Percentiles rank a stretch among this genome's conserved stretches.
These are phyloP conservation scores for Alternaria postmessia DNA, from an alignment of 2,329 filamentous ascomycete species.

Conservation along the genomic window DNA sequence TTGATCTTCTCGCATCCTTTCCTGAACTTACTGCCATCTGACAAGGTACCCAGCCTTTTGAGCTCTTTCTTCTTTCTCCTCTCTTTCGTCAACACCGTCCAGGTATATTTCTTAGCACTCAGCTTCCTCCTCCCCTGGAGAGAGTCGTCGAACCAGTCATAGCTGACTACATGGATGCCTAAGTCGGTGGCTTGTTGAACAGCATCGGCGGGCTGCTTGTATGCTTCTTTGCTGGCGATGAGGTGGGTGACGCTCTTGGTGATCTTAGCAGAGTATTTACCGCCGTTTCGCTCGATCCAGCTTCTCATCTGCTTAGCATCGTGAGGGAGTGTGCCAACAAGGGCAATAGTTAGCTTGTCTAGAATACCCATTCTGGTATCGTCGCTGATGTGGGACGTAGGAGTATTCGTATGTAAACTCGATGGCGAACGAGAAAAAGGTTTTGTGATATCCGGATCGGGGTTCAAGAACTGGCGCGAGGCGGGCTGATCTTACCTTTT, in stretches of 20 bases:
- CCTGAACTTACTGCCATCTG: constrained; percentile 45
- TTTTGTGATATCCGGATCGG: neutral
- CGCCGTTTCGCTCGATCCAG: constrained; percentile 73
- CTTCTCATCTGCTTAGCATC: constrained; percentile 63
- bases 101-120: constrained; percentile 47
- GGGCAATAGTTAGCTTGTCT: constrained; percentile 62
- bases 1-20: constrained; percentile 41
- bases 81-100: constrained; percentile 35
- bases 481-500: constrained; percentile 19
- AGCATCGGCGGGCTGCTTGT: constrained; percentile 56
- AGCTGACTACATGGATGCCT: constrained; percentile 49
- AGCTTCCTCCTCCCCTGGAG: constrained; percentile 49
- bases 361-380: constrained; percentile 55
- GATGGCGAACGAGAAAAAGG: neutral
- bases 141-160: constrained; percentile 59
- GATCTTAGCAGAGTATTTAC: constrained; percentile 63
- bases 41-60: constrained; percentile 33
- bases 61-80: constrained; percentile 45
- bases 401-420: neutral
- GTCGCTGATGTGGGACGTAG: neutral
- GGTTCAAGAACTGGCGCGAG: neutral
- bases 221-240: constrained; percentile 70
- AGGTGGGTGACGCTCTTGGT: constrained; percentile 73
- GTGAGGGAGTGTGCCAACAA: constrained; percentile 65
- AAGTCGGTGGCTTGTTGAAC: constrained; percentile 33